These are phyloP conservation scores for Aphanomyces stellatus DNA, from an alignment of 352 stramenopile species.

Conservation along the genomic window DNA sequence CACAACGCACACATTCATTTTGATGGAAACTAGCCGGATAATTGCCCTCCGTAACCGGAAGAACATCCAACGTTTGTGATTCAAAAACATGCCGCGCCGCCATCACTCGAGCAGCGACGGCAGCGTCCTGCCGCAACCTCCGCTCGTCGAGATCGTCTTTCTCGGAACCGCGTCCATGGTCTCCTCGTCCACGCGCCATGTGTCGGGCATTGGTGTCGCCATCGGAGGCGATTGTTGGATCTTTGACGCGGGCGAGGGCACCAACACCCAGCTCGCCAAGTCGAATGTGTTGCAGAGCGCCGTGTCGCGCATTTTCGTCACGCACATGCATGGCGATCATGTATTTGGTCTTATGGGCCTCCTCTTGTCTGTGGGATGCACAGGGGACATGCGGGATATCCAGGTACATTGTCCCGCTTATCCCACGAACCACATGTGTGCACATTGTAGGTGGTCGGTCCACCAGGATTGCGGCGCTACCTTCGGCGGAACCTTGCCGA, in stretches of 20 bases:
- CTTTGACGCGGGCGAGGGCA: conserved; percentile 21
- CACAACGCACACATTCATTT: too few species aligned
- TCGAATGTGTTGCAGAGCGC: conserved; percentile 3
- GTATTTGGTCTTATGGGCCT: conserved; percentile 20
- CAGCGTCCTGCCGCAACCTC: background rate
- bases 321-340: conserved; percentile 22
- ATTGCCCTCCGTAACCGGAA: too few species aligned
- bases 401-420: background rate
- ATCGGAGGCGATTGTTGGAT: conserved; percentile 19
- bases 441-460: conserved; percentile 10
- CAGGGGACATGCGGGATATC: background rate
- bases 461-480: background rate
- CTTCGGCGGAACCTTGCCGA: conserved; percentile 14
- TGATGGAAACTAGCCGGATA: too few species aligned
- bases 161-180: conserved; percentile 19
- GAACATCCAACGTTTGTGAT: too few species aligned
- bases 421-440: too few species aligned
- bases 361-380: conserved; percentile 6
- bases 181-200: conserved; percentile 14
- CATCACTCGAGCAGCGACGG: background rate
- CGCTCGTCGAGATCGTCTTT: conserved; percentile 17
- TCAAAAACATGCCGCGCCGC: background rate
- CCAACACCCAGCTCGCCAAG: conserved; percentile 4
- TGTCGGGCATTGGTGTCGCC: conserved; percentile 15
- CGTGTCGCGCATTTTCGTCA: conserved; percentile 20